Conservation (phyloP, 2,329 filamentous ascomycete genomes). For the Alternaria solani region DNA sequence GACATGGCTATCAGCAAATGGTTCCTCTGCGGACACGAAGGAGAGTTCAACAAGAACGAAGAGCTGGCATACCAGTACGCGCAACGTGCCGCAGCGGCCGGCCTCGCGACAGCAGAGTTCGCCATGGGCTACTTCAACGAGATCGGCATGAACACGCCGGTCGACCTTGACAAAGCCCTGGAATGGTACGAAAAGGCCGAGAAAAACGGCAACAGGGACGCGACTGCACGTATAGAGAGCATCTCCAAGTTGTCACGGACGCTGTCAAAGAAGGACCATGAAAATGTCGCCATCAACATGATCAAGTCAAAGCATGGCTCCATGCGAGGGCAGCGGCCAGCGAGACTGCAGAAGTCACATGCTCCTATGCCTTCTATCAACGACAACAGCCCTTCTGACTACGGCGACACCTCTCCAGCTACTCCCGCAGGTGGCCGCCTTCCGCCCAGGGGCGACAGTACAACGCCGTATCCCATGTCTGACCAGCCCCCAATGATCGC, state of each 20-base stretch:
- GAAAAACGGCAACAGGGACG: conserved; percentile 91
- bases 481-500: conserved; percentile 51
- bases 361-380: conserved; percentile 51
- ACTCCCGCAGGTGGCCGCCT: conserved; percentile 32
- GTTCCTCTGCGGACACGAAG: conserved; percentile 96
- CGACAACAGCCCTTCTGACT: conserved; percentile 50
- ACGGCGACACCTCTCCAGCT: conserved; percentile 38
- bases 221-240: conserved; percentile 80
- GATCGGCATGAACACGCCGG: conserved; percentile 90
- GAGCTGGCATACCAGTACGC: conserved; percentile 92
- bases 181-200: conserved; percentile 92
- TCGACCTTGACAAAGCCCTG: conserved; percentile 81
- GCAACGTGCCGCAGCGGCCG: conserved; percentile 80
- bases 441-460: conserved; percentile 45
- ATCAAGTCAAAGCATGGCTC: conserved; percentile 72
- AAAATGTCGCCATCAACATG: conserved; percentile 84
- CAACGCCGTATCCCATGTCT: conserved; percentile 55
- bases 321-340: conserved; percentile 58
- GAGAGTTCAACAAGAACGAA: conserved; percentile 93
- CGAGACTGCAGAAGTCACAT: conserved; percentile 52
- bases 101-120: conserved; percentile 90
- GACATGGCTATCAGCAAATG: conserved; percentile 97
- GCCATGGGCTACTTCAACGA: conserved; percentile 98
- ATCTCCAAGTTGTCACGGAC: conserved; percentile 78
- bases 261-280: conserved; percentile 89